phyloP scores from a whole-genome alignment of 345 rosid species.

The Eucalyptus camaldulensis region DNA sequence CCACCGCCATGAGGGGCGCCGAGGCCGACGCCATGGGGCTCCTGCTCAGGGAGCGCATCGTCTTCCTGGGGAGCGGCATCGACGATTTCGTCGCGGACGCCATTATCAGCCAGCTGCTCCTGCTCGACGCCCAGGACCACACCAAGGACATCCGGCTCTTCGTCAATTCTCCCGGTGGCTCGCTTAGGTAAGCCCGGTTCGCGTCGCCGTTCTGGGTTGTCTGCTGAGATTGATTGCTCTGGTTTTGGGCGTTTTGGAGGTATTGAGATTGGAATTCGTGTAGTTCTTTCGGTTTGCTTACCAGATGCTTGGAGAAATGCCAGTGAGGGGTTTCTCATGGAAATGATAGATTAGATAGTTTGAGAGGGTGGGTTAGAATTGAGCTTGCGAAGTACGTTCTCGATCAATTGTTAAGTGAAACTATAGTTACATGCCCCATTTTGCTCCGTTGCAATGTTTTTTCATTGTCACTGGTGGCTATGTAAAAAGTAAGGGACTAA shows the following conservation, averaged over 20 bases:
- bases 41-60: slow-evolving; percentile 71
- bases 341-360: not conserved
- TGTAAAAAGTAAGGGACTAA: not conserved
- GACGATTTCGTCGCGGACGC: slow-evolving; percentile 91
- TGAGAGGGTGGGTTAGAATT: not conserved
- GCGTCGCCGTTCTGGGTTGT: not conserved
- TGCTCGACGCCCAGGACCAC: slow-evolving; percentile 88
- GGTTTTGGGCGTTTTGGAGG: not conserved
- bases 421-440: not conserved
- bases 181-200: slow-evolving; percentile 43
- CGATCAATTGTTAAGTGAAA: not conserved
- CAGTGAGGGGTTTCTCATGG: not conserved
- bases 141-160: slow-evolving; percentile 84
- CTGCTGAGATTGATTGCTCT: not conserved
- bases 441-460: not conserved
- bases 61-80: slow-evolving; percentile 62
- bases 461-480: not conserved
- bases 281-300: not conserved
- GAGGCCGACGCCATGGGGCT: slow-evolving; percentile 85
- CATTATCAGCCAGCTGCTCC: slow-evolving; percentile 68
- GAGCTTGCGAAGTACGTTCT: not conserved
- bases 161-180: slow-evolving; percentile 78
- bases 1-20: slow-evolving; percentile 58
- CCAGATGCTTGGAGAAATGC: not conserved
- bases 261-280: not conserved